Percentiles rank a stretch among this genome's conserved stretches.
Conservation (phyloP, 2,329 filamentous ascomycete species). For the Fusarium verticillioides region DNA sequence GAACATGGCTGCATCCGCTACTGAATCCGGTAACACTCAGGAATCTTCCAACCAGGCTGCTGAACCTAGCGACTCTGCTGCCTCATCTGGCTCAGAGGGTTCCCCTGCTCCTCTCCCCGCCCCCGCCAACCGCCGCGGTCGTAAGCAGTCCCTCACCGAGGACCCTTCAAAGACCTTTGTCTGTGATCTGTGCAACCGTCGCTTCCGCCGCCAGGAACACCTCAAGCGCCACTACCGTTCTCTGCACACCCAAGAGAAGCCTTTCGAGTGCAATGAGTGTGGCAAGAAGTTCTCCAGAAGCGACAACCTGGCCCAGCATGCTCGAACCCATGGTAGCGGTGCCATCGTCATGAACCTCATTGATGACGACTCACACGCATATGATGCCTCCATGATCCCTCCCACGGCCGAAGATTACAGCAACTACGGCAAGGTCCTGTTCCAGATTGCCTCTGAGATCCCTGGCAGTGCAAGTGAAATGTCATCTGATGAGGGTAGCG, state of each 20-base stretch:
- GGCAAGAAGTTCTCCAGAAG: conserved; percentile 99
- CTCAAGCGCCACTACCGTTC: conserved; percentile 98
- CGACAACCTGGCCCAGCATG: conserved; percentile 96
- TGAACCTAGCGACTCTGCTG: conserved; percentile 53
- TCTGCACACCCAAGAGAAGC: conserved; percentile 98
- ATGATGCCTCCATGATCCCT: conserved; percentile 57
- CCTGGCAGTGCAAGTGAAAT: conserved; percentile 72
- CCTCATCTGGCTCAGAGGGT: conserved; percentile 58
- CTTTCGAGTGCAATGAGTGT: conserved; percentile 96
- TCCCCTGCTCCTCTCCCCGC: conserved; percentile 57
- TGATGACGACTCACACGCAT: conserved; percentile 68
- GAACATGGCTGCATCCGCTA: conserved; percentile 52
- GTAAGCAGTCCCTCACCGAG: conserved; percentile 98
- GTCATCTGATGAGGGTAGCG: conserved; percentile 64
- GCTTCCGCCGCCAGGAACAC: conserved; percentile 98
- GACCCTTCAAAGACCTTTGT: conserved; percentile 99
- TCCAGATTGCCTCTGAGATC: conserved; percentile 80
- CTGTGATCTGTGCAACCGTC: conserved; percentile 94
- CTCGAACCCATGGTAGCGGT: conserved; percentile 90
- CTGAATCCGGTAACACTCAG: conserved; percentile 51
- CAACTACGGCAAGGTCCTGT: conserved; percentile 80
- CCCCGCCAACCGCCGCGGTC: conserved; percentile 88
- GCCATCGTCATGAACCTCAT: conserved; percentile 92
- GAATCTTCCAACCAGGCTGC: conserved; percentile 50
- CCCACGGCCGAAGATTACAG: conserved; percentile 70